A percentile compares a stretch with the other conserved stretches of the same genome.
phyloP scores from a whole-genome alignment of 257 asterid species.

The Solanum gracilifrons region DNA sequence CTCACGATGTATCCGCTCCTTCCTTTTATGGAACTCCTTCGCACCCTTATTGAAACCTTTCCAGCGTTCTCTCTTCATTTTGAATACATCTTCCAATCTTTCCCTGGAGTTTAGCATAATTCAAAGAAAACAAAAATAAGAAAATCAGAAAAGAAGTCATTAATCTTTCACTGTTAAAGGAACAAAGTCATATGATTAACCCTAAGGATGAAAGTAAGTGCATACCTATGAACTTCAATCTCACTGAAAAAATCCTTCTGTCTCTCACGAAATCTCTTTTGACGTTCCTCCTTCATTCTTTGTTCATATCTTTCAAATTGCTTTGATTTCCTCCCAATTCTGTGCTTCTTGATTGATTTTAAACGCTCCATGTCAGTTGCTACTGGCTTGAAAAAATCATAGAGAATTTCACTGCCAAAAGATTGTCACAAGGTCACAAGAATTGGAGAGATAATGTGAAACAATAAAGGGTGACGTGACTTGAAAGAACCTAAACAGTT shows the following conservation, averaged over 20 bases:
- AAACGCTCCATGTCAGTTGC: slow-evolving; percentile 72
- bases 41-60: slow-evolving; percentile 75
- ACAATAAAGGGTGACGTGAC: neutral
- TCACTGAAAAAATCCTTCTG: slow-evolving; percentile 97
- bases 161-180: neutral
- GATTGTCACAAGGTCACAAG: neutral
- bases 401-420: slow-evolving; percentile 68
- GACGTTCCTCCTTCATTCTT: slow-evolving; percentile 99
- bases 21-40: slow-evolving; percentile 94
- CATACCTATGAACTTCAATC: slow-evolving; percentile 90
- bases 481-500: neutral
- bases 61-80: slow-evolving; percentile 92
- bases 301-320: slow-evolving; percentile 92
- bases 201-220: neutral
- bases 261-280: slow-evolving; percentile 83
- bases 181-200: neutral
- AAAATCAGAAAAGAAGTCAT: neutral
- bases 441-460: neutral
- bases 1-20: slow-evolving; percentile 94
- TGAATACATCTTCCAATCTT: slow-evolving; percentile 83
- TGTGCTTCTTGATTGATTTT: slow-evolving; percentile 78
- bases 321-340: slow-evolving; percentile 97
- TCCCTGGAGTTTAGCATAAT: slow-evolving; percentile 46
- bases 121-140: neutral
- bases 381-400: slow-evolving; percentile 79